Evolutionary conservation across 78 protist species (phyloP).

Genomic region (slime mould (Dictyostelium discoideum)): DNA sequence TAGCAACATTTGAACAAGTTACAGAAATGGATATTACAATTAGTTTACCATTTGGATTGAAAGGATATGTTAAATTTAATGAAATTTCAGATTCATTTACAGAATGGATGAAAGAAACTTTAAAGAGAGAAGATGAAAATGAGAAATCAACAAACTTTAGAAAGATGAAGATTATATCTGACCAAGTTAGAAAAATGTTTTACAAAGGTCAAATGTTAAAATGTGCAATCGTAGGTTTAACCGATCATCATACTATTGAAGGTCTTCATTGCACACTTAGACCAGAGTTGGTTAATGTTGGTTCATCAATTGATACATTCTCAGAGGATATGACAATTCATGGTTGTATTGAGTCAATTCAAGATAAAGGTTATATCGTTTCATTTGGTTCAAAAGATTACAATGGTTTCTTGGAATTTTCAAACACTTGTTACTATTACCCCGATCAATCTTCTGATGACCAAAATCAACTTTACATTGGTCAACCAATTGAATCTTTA

Average conservation of each 20-base stretch:
- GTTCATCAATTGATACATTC: constrained; percentile 11
- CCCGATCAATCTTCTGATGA: not conserved
- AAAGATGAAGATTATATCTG: constrained; percentile 14
- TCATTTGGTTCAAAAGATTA: constrained; percentile 35
- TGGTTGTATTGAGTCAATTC: constrained; percentile 21
- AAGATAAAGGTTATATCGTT: constrained; percentile 63
- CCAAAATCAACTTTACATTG: not conserved
- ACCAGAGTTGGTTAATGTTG: constrained; percentile 48
- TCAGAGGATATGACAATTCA: constrained; percentile 47
- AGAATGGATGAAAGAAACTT: not conserved
- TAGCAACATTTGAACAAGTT: constrained; percentile 44
- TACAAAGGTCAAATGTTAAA: constrained; percentile 49
- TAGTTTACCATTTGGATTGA: constrained; percentile 58
- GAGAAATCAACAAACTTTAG: constrained; percentile 4
- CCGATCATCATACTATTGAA: not conserved
- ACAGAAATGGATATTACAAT: constrained; percentile 34
- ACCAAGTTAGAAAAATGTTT: constrained; percentile 51
- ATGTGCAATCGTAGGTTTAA: constrained; percentile 30
- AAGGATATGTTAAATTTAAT: constrained; percentile 69
- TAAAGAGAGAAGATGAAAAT: not conserved
- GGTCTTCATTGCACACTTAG: constrained; percentile 71
- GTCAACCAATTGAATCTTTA: constrained; percentile 51
- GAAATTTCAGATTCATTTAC: constrained; percentile 67
- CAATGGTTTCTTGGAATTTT: constrained; percentile 23
- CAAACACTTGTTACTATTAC: constrained; percentile 18